These are phyloP conservation scores for Physocladia obscura DNA, from an alignment of 192 early-diverging fungal species.

Conservation along the genomic window DNA sequence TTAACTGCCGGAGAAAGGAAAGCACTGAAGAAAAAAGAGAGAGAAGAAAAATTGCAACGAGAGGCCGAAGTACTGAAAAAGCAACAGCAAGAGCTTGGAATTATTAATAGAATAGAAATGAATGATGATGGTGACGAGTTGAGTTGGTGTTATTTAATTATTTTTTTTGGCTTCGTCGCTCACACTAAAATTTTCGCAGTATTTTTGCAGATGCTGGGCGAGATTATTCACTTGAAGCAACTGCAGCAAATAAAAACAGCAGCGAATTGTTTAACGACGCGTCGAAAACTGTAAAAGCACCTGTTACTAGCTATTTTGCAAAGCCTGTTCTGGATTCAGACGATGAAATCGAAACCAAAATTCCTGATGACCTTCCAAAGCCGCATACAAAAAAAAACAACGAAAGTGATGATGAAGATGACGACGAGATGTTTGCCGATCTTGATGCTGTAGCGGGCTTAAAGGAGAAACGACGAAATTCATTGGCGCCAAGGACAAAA, in stretches of 20 bases:
- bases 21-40: constrained; percentile 48
- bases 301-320: constrained; percentile 16
- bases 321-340: constrained; percentile 21
- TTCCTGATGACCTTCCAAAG: not conserved
- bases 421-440: constrained; percentile 27
- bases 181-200: constrained; percentile 11
- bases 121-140: constrained; percentile 69
- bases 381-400: not conserved
- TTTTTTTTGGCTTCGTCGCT: not conserved
- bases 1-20: constrained; percentile 30
- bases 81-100: constrained; percentile 2
- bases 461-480: no score
- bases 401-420: constrained; percentile 4
- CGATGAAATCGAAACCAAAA: not conserved
- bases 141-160: constrained; percentile 2
- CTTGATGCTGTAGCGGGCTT: no score
- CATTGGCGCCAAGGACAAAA: no score
- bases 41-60: constrained; percentile 16
- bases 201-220: constrained; percentile 86
- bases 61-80: constrained; percentile 26
- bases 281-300: not conserved
- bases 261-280: constrained; percentile 4
- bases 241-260: constrained; percentile 20
- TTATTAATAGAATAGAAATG: constrained; percentile 27
- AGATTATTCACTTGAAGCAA: constrained; percentile 70